A percentile compares a stretch with the other conserved stretches of the same genome.
These are phyloP conservation scores for Fragilariopsis cylindrus DNA, from an alignment of 108 stramenopile genomes.

Conservation along the genomic window DNA sequence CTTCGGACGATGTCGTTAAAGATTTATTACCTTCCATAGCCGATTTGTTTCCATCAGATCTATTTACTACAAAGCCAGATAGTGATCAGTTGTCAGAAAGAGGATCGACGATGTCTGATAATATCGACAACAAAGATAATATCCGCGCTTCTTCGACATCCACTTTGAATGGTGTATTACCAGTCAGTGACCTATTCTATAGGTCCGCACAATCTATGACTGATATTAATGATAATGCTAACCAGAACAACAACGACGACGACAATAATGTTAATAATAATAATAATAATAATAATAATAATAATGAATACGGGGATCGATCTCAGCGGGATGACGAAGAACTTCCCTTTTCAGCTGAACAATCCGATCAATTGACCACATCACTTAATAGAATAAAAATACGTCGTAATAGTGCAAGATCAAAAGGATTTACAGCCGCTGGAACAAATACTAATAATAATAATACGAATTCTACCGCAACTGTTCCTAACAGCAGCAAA, in stretches of 20 bases:
- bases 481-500: background rate
- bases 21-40: slow-evolving; percentile 38
- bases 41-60: slow-evolving; percentile 46
- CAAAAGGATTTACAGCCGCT: background rate
- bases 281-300: slow-evolving; percentile 8
- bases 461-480: background rate
- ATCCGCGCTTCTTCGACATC: slow-evolving; percentile 1
- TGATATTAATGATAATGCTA: slow-evolving; percentile 1
- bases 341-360: slow-evolving; percentile 48
- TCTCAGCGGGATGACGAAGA: slow-evolving; percentile 37
- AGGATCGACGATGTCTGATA: background rate
- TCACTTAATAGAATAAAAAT: slow-evolving; percentile 31
- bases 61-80: slow-evolving; percentile 13
- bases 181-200: slow-evolving; percentile 81
- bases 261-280: background rate
- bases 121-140: background rate
- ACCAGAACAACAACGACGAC: slow-evolving; percentile 10
- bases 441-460: background rate
- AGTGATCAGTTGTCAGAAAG: background rate
- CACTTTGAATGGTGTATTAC: slow-evolving; percentile 68
- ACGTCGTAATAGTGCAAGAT: slow-evolving; percentile 25
- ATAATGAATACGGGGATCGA: slow-evolving; percentile 1
- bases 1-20: background rate
- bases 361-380: slow-evolving; percentile 29
- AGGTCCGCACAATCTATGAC: slow-evolving; percentile 45